phyloP scores from a whole-genome alignment of 2,329 filamentous ascomycete genomes.

The Paramyrothecium sp. region DNA sequence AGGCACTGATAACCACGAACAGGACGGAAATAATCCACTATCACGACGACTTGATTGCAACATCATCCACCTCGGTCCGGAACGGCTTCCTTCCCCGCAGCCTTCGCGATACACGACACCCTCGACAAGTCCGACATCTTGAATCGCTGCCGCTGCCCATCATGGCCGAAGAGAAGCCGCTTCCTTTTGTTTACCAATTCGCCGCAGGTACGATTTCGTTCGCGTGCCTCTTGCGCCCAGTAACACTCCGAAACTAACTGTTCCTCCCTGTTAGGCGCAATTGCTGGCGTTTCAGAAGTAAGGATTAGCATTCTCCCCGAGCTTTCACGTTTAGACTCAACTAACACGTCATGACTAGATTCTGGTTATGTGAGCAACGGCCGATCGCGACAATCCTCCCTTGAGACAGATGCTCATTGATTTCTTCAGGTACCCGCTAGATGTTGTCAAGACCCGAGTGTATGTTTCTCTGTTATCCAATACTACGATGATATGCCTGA shows the following conservation, averaged over 20 bases:
- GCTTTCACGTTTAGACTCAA: constrained; percentile 13
- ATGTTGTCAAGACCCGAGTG: constrained; percentile 98
- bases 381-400: constrained; percentile 11
- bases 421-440: constrained; percentile 82
- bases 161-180: constrained; percentile 70
- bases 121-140: constrained; percentile 16
- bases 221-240: constrained; percentile 7
- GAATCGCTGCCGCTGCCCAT: constrained; percentile 27
- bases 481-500: constrained; percentile 7
- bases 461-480: constrained; percentile 46
- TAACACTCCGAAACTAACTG: constrained; percentile 15
- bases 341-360: constrained; percentile 55
- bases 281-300: constrained; percentile 97
- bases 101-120: not conserved
- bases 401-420: constrained; percentile 12
- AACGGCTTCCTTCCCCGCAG: constrained; percentile 4
- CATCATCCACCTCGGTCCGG: constrained; percentile 3
- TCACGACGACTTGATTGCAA: not conserved
- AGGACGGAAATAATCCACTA: not conserved
- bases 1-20: not conserved
- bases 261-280: constrained; percentile 60
- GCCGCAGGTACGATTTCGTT: constrained; percentile 67
- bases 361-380: constrained; percentile 70
- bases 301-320: constrained; percentile 25
- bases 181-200: constrained; percentile 94